Evolutionary conservation across 1,284 basidiomycete genomes (phyloP).

Genomic region (Athelia psychrophila): DNA sequence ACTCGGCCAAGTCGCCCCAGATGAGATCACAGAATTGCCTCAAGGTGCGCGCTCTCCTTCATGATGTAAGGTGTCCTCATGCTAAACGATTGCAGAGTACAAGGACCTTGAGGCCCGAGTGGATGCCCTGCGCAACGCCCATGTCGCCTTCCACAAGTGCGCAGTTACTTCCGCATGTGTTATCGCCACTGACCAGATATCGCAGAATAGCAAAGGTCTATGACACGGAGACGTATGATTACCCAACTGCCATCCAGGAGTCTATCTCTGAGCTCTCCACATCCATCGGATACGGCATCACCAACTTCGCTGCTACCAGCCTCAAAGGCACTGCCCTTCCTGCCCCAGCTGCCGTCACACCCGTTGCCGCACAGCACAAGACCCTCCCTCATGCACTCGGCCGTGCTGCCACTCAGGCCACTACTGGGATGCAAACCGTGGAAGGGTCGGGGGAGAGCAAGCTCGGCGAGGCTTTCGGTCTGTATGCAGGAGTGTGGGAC

Average conservation of each 20-base stretch:
- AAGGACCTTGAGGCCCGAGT: slow-evolving; percentile 93
- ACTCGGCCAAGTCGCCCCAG: slow-evolving; percentile 84
- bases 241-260: slow-evolving; percentile 77
- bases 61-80: not conserved
- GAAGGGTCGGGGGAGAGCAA: slow-evolving; percentile 55
- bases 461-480: slow-evolving; percentile 73
- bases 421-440: slow-evolving; percentile 49
- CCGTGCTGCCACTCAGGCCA: slow-evolving; percentile 76
- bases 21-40: slow-evolving; percentile 95
- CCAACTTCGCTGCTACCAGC: slow-evolving; percentile 85
- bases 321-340: slow-evolving; percentile 89
- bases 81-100: slow-evolving; percentile 69
- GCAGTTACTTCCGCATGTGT: slow-evolving; percentile 13
- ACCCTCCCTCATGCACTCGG: slow-evolving; percentile 93
- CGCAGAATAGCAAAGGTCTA: slow-evolving; percentile 81
- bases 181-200: slow-evolving; percentile 3
- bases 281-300: slow-evolving; percentile 76
- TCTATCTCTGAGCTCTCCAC: slow-evolving; percentile 70
- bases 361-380: slow-evolving; percentile 71
- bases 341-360: slow-evolving; percentile 61
- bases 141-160: slow-evolving; percentile 79
- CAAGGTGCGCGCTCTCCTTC: slow-evolving; percentile 48
- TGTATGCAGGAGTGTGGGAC: slow-evolving; percentile 86
- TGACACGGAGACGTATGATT: slow-evolving; percentile 88
- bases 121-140: slow-evolving; percentile 85